Conservation (phyloP, 2,329 filamentous ascomycete species). For the Sporothrix curviconia region DNA sequence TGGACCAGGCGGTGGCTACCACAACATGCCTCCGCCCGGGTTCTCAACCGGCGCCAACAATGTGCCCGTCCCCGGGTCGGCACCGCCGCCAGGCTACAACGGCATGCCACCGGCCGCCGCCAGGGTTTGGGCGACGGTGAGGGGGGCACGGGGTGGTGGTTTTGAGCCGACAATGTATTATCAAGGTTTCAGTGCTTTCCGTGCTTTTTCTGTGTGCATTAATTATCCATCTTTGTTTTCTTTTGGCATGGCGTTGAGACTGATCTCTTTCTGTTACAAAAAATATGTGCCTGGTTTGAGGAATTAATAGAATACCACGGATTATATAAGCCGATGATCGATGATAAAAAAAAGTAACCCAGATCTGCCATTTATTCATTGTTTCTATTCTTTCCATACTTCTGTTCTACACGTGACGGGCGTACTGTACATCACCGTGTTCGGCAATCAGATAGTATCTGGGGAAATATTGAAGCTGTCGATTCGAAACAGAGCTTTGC, state of each 20-base stretch:
- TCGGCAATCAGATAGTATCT: too few relatives aligned
- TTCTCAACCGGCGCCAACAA: slow-evolving; percentile 16
- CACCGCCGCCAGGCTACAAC: slow-evolving; percentile 14
- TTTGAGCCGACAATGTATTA: neutral
- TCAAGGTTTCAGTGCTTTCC: neutral
- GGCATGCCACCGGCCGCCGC: slow-evolving; percentile 19
- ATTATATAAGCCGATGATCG: neutral
- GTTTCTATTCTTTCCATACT: neutral
- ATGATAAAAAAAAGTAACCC: too few relatives aligned
- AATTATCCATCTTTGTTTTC: neutral
- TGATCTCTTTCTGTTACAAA: neutral
- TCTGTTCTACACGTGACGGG: neutral
- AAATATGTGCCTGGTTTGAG: neutral
- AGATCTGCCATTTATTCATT: neutral
- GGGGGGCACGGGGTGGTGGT: neutral
- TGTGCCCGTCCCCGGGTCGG: slow-evolving; percentile 1
- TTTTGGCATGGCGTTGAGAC: slow-evolving; percentile 11
- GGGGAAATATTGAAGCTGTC: too few relatives aligned
- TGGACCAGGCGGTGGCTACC: slow-evolving; percentile 20
- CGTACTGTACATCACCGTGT: neutral
- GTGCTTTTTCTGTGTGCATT: neutral
- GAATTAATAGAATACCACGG: neutral
- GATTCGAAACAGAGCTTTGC: too few relatives aligned
- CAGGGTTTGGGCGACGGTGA: slow-evolving; percentile 25
- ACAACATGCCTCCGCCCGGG: slow-evolving; percentile 34